A percentile compares a stretch with the other conserved stretches of the same genome.
Conservation (phyloP, 2,329 filamentous ascomycete genomes). For the Paracamarosporium sp. region DNA sequence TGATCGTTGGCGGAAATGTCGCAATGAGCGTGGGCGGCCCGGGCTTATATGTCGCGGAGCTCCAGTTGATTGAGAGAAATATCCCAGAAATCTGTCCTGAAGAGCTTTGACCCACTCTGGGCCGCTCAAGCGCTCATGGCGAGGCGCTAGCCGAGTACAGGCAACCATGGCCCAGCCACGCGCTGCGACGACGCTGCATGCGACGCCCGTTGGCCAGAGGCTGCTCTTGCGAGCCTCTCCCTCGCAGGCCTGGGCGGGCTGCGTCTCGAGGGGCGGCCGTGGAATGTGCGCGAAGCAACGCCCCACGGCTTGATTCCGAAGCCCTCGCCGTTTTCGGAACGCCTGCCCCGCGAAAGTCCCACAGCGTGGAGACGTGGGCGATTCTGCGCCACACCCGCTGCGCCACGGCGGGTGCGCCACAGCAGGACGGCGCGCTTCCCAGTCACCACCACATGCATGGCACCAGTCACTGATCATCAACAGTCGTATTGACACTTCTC, state of each 20-base stretch:
- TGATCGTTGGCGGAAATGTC: background rate
- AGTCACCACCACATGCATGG: too few species aligned
- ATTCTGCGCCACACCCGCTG: too few species aligned
- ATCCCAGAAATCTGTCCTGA: constrained; percentile 34
- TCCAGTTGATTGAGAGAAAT: constrained; percentile 1
- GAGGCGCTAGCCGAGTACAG: constrained; percentile 8
- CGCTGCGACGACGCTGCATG: background rate
- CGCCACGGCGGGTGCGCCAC: background rate
- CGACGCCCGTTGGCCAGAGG: background rate
- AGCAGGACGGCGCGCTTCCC: background rate
- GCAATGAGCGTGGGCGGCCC: background rate
- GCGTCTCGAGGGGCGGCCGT: background rate
- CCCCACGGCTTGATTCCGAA: background rate
- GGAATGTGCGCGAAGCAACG: background rate
- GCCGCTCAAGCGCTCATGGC: too few species aligned
- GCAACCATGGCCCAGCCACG: constrained; percentile 6
- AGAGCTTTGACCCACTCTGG: constrained; percentile 11
- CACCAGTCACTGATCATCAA: background rate
- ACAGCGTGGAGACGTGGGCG: background rate
- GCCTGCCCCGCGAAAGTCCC: constrained; percentile 1
- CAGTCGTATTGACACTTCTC: background rate
- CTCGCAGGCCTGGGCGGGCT: background rate
- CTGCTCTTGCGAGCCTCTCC: background rate
- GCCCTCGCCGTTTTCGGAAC: constrained; percentile 15
- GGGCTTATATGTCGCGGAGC: constrained; percentile 13